Evolutionary conservation across 805 yeast genomes (phyloP), one percentile per base, ranked within the genome.

Genomic region (Ogataea henricii): DNA sequence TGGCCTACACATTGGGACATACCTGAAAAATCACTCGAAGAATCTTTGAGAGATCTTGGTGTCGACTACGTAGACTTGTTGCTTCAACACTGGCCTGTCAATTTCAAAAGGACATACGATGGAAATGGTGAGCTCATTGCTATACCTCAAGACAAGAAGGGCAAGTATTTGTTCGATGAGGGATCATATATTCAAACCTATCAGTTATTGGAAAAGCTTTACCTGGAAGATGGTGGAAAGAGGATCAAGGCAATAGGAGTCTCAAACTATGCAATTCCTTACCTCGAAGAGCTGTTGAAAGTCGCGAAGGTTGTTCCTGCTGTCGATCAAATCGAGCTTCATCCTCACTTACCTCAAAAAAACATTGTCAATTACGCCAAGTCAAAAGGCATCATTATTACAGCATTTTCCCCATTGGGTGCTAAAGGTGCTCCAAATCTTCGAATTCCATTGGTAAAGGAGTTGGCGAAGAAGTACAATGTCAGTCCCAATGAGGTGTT

Each of bases 161-260:
- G 46, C 43, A 18, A 69, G n/a, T 32, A 52, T 23, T 51, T 52
- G 16, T 49, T 39, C 16, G 55, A 45, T 25, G 38, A 47, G 16
- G 40, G 50, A 43, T 91, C 88, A 58, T 94, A 57, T 47, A 65
- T 91, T 8, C 78, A 81, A 29, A 89, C 89, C 16, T 78, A 77
- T 52, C 80, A 82, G 59, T 82, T 82, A 50, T 70, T 85, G 43
- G 89, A 87, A 47, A 91, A 88, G 62, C 85, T 84, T 38, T 89
- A 79, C 64, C 23, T 29, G 26, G 71, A 62, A 33, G 73, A 75
- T 23, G 74, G 73, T 12, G 40, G 40, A n/a, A 25, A 23, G 13
- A 66, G 68, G 51, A 62, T 69, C 29, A 71, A 64, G 47, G 63
- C 77, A 13, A 71, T 76, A 55, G 80, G 79, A 21, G 77, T 76